phyloP scores from a whole-genome alignment of 2,329 filamentous ascomycete genomes.

The Cladosporium austrohemisphaericum region DNA sequence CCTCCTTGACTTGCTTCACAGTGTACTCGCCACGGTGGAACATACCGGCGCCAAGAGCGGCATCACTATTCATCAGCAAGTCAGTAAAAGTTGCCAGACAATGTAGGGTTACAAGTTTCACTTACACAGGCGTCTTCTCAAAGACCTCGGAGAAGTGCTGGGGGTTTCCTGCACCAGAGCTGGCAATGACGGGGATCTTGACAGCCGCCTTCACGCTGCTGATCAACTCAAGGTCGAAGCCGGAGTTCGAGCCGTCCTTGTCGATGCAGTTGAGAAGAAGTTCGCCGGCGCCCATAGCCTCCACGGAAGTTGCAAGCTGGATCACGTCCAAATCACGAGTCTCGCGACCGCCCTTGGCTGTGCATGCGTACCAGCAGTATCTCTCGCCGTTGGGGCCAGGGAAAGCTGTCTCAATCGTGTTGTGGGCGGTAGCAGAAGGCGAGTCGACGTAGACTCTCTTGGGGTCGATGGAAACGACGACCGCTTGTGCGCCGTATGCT shows the following conservation, averaged over 20 bases:
- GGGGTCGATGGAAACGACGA: constrained; percentile 92
- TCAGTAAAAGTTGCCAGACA: no score
- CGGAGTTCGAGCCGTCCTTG: constrained; percentile 88
- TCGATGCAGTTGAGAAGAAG: constrained; percentile 97
- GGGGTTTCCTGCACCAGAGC: constrained; percentile 84
- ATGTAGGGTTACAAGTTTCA: no score
- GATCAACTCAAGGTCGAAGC: constrained; percentile 92
- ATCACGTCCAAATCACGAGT: constrained; percentile 91
- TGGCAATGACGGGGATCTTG: constrained; percentile 91
- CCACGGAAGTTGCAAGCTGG: constrained; percentile 81
- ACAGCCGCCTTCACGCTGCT: constrained; percentile 80
- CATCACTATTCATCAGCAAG: no score
- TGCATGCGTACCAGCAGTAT: constrained; percentile 96
- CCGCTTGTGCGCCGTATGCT: constrained; percentile 93
- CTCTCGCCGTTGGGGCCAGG: constrained; percentile 72
- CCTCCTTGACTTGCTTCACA: constrained; percentile 87
- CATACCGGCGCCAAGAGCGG: constrained; percentile 92
- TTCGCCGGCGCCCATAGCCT: constrained; percentile 93
- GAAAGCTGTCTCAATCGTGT: constrained; percentile 67
- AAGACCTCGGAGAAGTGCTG: constrained; percentile 91
- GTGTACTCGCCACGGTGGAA: constrained; percentile 96
- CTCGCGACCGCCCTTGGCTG: constrained; percentile 90
- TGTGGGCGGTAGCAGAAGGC: constrained; percentile 66
- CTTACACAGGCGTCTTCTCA: constrained; percentile 70
- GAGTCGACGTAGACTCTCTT: constrained; percentile 79